Conservation (phyloP, 2,329 filamentous ascomycete species). For the Alternaria burnsii region DNA sequence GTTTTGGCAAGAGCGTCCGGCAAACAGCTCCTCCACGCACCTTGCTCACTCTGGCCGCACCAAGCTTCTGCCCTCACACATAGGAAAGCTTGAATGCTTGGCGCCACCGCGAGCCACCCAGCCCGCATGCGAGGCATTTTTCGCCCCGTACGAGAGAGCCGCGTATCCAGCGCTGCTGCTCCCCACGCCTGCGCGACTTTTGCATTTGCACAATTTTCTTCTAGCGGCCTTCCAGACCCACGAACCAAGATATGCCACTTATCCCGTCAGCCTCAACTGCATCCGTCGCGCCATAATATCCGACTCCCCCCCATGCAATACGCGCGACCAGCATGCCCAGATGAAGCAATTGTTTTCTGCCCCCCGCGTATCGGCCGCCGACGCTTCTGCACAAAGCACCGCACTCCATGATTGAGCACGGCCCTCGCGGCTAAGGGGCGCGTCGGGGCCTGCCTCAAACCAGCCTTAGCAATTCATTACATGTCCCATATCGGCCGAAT, state of each 20-base stretch:
- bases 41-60: constrained; percentile 5
- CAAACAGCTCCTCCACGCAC: constrained; percentile 4
- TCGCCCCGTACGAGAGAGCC: constrained; percentile 17
- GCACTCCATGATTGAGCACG: constrained; percentile 22
- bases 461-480: constrained; percentile 17
- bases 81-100: constrained; percentile 17
- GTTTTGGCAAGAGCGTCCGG: constrained; percentile 14
- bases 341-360: constrained; percentile 6
- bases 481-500: constrained; percentile 22
- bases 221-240: constrained; percentile 27
- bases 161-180: constrained; percentile 8
- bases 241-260: constrained; percentile 9
- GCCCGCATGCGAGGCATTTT: constrained; percentile 14
- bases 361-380: constrained; percentile 26
- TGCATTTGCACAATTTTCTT: constrained; percentile 27
- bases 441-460: constrained; percentile 23
- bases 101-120: constrained; percentile 1
- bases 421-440: constrained; percentile 21
- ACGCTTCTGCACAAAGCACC: constrained; percentile 20
- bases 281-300: constrained; percentile 7
- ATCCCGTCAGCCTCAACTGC: constrained; percentile 8
- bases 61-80: constrained; percentile 13
- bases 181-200: constrained; percentile 25
- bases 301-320: constrained; percentile 13
- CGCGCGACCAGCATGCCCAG: constrained; percentile 8